Conservation (phyloP, 2,329 filamentous ascomycete genomes). For the Paecilomyces fulvus region DNA sequence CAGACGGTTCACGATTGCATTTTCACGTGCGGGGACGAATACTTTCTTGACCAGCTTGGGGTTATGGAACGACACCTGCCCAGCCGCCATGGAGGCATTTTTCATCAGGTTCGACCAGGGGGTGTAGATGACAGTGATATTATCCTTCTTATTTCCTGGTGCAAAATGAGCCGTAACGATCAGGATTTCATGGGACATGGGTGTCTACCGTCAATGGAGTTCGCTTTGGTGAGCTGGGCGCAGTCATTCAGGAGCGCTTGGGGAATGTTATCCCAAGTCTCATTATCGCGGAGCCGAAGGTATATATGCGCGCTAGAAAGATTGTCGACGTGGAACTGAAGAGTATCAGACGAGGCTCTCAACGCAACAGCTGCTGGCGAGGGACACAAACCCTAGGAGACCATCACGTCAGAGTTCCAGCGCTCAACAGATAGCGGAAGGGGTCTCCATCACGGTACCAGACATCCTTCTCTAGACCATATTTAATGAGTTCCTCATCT, state of each 20-base stretch:
- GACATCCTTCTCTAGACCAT: constrained; percentile 90
- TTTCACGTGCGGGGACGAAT: constrained; percentile 72
- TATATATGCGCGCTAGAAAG: constrained; percentile 95
- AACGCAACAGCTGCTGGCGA: neutral
- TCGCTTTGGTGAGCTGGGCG: constrained; percentile 96
- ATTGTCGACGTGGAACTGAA: constrained; percentile 92
- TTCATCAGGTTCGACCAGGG: constrained; percentile 96
- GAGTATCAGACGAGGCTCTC: constrained; percentile 4
- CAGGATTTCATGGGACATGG: neutral
- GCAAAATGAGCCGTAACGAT: constrained; percentile 8
- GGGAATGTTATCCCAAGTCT: constrained; percentile 77
- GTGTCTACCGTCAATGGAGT: constrained; percentile 79
- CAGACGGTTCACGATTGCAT: constrained; percentile 88
- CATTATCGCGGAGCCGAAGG: constrained; percentile 68
- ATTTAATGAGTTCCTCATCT: constrained; percentile 96
- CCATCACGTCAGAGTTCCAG: constrained; percentile 1
- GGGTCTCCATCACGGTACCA: constrained; percentile 51
- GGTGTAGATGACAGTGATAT: constrained; percentile 92
- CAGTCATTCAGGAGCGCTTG: constrained; percentile 70
- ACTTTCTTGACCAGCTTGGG: constrained; percentile 72
- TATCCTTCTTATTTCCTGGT: constrained; percentile 94
- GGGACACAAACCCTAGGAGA: constrained; percentile 22
- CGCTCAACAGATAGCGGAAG: neutral
- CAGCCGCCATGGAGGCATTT: constrained; percentile 88
- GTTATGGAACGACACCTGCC: constrained; percentile 93